A percentile compares a stretch with the other conserved stretches of the same genome.
phyloP scores from a whole-genome alignment of 306 rosid species.

The Dryas drummondii region DNA sequence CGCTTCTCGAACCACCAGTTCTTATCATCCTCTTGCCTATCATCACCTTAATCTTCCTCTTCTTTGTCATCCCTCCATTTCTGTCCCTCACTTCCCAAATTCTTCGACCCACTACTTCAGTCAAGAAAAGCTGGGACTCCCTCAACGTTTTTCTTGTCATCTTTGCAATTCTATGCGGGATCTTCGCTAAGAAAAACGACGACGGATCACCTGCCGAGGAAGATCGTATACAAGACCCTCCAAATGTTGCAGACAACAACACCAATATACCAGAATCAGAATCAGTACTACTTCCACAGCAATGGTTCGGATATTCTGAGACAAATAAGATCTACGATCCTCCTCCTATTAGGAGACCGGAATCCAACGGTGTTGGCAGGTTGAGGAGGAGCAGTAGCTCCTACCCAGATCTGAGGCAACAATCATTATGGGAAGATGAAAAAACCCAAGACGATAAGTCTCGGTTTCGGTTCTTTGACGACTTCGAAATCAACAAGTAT shows the following conservation, averaged over 20 bases:
- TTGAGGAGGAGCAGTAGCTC: constrained; percentile 76
- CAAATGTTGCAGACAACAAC: constrained; percentile 12
- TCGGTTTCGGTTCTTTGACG: constrained; percentile 66
- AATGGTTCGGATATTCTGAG: constrained; percentile 49
- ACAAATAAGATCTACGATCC: constrained; percentile 15
- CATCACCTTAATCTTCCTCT: constrained; percentile 42
- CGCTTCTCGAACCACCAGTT: constrained; percentile 57
- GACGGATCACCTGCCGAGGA: constrained; percentile 35
- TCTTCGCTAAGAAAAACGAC: constrained; percentile 59
- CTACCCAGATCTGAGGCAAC: constrained; percentile 78
- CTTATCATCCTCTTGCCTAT: constrained; percentile 70
- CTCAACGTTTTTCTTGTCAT: constrained; percentile 63
- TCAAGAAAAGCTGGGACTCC: constrained; percentile 77
- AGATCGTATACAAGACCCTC: not conserved
- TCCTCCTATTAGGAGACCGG: constrained; percentile 11
- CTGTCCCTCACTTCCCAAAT: constrained; percentile 50
- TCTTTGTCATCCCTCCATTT: constrained; percentile 56
- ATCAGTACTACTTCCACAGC: constrained; percentile 27
- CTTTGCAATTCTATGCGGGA: constrained; percentile 64
- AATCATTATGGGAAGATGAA: constrained; percentile 38
- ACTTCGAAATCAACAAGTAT: constrained; percentile 52
- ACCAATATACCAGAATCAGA: constrained; percentile 17
- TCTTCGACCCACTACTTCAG: constrained; percentile 44
- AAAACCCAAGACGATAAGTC: constrained; percentile 20
- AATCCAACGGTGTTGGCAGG: constrained; percentile 22